Evolutionary conservation across 495 filamentous ascomycete genomes (phyloP), one percentile per base, ranked within the genome.

Genomic region (Aspergillus avenaceus): DNA sequence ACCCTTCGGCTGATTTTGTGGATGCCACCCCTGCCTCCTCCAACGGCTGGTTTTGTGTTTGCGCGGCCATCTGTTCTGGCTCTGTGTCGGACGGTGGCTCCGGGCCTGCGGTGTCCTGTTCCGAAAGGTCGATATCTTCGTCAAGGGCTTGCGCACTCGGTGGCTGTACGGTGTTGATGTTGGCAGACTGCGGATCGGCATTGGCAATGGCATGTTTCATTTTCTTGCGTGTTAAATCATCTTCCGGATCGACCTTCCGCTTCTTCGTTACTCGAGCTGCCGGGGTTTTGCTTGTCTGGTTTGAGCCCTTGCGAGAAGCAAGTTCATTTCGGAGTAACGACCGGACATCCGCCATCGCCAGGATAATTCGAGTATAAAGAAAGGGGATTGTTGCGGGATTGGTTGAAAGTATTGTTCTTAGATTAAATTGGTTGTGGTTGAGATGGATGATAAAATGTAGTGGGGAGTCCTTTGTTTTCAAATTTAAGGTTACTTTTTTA

Each of bases 241-340:
- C 72, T 6, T 67, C 70, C 9, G 72, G 68, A 24, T 74, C 68
- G 40, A 81, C 76, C 60, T 82, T 83, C 56, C 80, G 71, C 64
- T 84, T 84, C 58, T 79, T 82, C 21, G 70, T 79, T 25, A 71
- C 59, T 13, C 72, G 72, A 44, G 67, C 71, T 41, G 67, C 62
- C 46, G 53, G 43, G 9, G 56, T 65, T 50, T 56, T 72, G 44
- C 66, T 64, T 50, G 60, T 65, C 61, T 60, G 62, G 27, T 62
- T 59, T 25, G 81, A 76, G 52, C 89, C 84, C 58, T 86, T 82
- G 53, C 90, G 84, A 41, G 84, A 80, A 43, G 82, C 83, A 59
- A 90, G 85, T 68, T 95, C 88, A 63, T 82, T 86, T 56, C 89
- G 85, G 38, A 95, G 81, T 14, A 95, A 76, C 16, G 88, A 81